Evolutionary conservation across 1,284 basidiomycete species (phyloP).

Genomic region (Trichosporon sp.): DNA sequence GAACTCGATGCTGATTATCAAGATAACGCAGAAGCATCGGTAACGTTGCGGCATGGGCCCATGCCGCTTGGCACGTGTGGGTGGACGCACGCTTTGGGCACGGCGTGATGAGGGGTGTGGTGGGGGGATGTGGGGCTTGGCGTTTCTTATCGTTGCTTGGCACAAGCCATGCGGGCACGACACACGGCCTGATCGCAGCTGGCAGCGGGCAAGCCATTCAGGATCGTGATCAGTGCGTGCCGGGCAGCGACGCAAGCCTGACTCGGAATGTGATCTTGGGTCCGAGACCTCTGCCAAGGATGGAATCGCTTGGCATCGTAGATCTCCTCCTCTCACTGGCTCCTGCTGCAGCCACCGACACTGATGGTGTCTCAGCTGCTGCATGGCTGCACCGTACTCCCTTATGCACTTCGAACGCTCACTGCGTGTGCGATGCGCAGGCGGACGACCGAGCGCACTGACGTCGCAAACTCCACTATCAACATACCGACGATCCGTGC

Average conservation of each 20-base stretch:
- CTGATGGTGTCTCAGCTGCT: background rate
- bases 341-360: too few relatives aligned
- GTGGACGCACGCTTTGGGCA: background rate
- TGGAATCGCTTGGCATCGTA: background rate
- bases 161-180: background rate
- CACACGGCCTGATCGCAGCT: background rate
- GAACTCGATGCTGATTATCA: background rate
- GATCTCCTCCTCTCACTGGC: background rate
- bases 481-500: too few relatives aligned
- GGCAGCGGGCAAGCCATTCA: conserved; percentile 34
- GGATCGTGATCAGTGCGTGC: conserved; percentile 34
- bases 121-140: background rate
- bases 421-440: too few relatives aligned
- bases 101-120: background rate
- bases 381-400: background rate
- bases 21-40: background rate
- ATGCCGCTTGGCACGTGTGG: background rate
- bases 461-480: background rate
- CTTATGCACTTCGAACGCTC: background rate
- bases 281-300: background rate
- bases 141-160: conserved; percentile 1
- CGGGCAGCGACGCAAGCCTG: background rate
- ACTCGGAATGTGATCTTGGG: background rate
- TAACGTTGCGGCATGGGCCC: conserved; percentile 8
- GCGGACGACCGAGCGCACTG: background rate